phyloP scores from a whole-genome alignment of 1,139 yeast genomes.

The Lodderomyces beijingensis region DNA sequence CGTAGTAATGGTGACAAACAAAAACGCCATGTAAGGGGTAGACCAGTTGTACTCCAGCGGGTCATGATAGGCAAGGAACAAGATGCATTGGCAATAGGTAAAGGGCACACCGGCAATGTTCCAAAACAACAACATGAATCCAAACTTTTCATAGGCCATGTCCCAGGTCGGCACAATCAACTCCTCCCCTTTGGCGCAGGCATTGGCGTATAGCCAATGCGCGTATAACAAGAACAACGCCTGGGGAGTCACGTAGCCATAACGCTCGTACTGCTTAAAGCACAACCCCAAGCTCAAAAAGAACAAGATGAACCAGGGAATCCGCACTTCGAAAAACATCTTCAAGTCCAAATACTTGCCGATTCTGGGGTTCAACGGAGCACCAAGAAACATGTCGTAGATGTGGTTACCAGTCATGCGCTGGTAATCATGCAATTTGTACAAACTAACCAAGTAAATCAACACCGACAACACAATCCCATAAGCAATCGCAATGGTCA shows the following conservation, averaged over 20 bases:
- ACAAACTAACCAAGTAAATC: slow-evolving; percentile 61
- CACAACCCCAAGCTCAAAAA: slow-evolving; percentile 73
- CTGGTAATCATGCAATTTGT: slow-evolving; percentile 69
- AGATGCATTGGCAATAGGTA: slow-evolving; percentile 92
- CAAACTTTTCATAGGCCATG: slow-evolving; percentile 98
- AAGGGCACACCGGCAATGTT: slow-evolving; percentile 98
- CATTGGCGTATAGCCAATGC: slow-evolving; percentile 93
- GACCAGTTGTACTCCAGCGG: slow-evolving; percentile 82
- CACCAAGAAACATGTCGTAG: slow-evolving; percentile 95
- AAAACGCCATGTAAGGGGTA: slow-evolving; percentile 47
- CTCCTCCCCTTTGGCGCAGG: slow-evolving; percentile 97
- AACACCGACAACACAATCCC: slow-evolving; percentile 66
- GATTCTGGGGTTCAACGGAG: slow-evolving; percentile 91
- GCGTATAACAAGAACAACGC: slow-evolving; percentile 71
- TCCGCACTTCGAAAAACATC: slow-evolving; percentile 95
- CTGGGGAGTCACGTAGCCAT: slow-evolving; percentile 78
- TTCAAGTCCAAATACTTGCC: slow-evolving; percentile 84
- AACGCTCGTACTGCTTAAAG: slow-evolving; percentile 72
- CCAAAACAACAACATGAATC: slow-evolving; percentile 98
- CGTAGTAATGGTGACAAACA: slow-evolving; percentile 52
- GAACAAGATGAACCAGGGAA: slow-evolving; percentile 92
- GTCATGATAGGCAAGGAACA: slow-evolving; percentile 74
- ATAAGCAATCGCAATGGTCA: slow-evolving; percentile 82
- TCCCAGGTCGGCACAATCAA: slow-evolving; percentile 98
- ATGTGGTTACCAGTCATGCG: slow-evolving; percentile 88